Evolutionary conservation across 2,329 filamentous ascomycete species (phyloP).

Genomic region (Dactylellina leptospora): DNA sequence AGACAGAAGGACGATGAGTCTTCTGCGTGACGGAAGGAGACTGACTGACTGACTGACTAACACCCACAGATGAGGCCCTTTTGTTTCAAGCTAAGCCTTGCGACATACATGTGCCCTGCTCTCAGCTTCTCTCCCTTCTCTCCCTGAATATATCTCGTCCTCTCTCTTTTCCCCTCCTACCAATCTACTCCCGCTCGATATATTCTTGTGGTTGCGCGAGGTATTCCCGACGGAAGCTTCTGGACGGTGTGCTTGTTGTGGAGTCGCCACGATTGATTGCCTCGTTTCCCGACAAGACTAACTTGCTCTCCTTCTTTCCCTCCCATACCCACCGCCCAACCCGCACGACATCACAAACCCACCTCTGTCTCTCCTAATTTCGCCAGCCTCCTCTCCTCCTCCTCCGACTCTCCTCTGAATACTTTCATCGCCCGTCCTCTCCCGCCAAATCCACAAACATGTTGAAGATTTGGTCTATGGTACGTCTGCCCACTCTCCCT

Average conservation of each 20-base stretch:
- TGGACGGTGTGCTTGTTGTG: slow-evolving; percentile 39
- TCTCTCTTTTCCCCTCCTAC: neutral
- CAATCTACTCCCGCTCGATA: neutral
- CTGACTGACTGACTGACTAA: no score
- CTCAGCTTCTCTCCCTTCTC: neutral
- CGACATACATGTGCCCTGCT: slow-evolving; percentile 36
- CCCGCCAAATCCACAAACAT: slow-evolving; percentile 60
- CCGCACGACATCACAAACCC: neutral
- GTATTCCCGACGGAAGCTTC: slow-evolving; percentile 40
- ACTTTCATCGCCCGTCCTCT: neutral
- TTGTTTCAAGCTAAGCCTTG: slow-evolving; percentile 47
- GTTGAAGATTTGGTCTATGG: slow-evolving; percentile 99
- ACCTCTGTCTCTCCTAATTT: neutral
- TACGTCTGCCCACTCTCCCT: slow-evolving; percentile 62
- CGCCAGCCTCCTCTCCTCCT: neutral
- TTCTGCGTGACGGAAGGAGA: no score
- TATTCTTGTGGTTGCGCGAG: neutral
- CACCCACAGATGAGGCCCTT: no score
- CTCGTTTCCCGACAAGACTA: slow-evolving; percentile 36
- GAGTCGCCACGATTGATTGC: slow-evolving; percentile 50
- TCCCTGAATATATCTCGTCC: slow-evolving; percentile 2
- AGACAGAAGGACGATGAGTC: no score
- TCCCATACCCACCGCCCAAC: neutral
- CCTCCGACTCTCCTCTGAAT: neutral
- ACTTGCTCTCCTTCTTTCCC: neutral